These are phyloP conservation scores for Lichina pygmaea DNA, from an alignment of 495 filamentous ascomycete genomes.

Conservation along the genomic window DNA sequence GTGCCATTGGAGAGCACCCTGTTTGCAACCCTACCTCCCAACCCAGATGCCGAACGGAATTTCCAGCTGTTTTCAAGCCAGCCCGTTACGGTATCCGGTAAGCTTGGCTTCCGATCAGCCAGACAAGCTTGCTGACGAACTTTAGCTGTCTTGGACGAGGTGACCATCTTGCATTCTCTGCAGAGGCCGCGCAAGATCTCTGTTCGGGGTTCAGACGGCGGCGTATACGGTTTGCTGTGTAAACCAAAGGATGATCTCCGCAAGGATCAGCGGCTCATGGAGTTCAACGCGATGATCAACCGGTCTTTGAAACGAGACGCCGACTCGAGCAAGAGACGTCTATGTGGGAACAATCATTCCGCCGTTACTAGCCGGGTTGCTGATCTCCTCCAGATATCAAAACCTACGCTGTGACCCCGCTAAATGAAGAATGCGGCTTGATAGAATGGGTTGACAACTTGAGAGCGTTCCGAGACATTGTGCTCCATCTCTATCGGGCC, in stretches of 20 bases:
- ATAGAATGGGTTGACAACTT: slow-evolving; percentile 99
- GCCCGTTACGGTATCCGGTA: slow-evolving; percentile 30
- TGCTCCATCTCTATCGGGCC: slow-evolving; percentile 48
- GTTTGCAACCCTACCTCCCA: slow-evolving; percentile 53
- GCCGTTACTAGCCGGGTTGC: neutral
- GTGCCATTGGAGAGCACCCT: slow-evolving; percentile 70
- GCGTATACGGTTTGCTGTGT: slow-evolving; percentile 66
- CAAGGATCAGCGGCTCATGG: slow-evolving; percentile 94
- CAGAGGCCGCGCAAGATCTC: slow-evolving; percentile 81
- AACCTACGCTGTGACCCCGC: slow-evolving; percentile 83
- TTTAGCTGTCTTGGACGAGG: slow-evolving; percentile 49
- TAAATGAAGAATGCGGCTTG: slow-evolving; percentile 92
- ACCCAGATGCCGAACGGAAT: slow-evolving; percentile 38
- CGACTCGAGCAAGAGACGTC: slow-evolving; percentile 59
- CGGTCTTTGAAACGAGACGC: slow-evolving; percentile 72
- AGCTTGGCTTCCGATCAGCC: neutral
- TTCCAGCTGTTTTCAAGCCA: slow-evolving; percentile 59
- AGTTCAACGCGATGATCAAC: slow-evolving; percentile 97
- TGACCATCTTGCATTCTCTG: slow-evolving; percentile 68
- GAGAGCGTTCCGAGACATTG: slow-evolving; percentile 75
- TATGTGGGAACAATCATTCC: slow-evolving; percentile 18
- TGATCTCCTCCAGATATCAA: slow-evolving; percentile 36
- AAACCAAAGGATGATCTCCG: slow-evolving; percentile 96
- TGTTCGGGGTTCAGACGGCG: slow-evolving; percentile 68
- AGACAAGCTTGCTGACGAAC: too few relatives aligned